Conservation (phyloP, 805 yeast genomes). For the Saccharomycopsis synnaedendra region DNA sequence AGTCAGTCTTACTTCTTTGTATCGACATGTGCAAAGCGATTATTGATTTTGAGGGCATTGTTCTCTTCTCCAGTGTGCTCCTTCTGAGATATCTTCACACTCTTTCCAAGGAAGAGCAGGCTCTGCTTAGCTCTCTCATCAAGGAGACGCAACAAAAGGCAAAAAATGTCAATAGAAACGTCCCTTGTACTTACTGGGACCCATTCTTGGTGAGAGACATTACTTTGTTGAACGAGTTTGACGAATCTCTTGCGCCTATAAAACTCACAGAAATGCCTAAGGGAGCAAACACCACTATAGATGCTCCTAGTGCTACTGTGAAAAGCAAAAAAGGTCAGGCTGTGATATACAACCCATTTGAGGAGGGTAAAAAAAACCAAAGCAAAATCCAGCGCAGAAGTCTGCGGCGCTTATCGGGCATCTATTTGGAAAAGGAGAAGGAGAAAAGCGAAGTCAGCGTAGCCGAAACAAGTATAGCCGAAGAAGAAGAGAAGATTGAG, state of each 20-base stretch:
- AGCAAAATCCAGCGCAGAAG: slow-evolving; percentile 9
- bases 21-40: slow-evolving; percentile 42
- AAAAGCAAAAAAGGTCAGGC: not conserved
- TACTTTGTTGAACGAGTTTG: slow-evolving; percentile 22
- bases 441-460: slow-evolving; percentile 15
- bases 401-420: slow-evolving; percentile 5
- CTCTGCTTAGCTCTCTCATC: slow-evolving; percentile 26
- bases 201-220: slow-evolving; percentile 48
- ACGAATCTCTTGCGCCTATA: slow-evolving; percentile 14
- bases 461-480: slow-evolving; percentile 3
- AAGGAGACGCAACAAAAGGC: slow-evolving; percentile 21
- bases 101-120: slow-evolving; percentile 49
- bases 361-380: slow-evolving; percentile 11
- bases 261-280: slow-evolving; percentile 13
- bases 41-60: slow-evolving; percentile 31
- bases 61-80: slow-evolving; percentile 40
- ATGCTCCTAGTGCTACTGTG: not conserved
- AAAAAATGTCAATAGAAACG: slow-evolving; percentile 18
- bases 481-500: slow-evolving; percentile 11
- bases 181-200: slow-evolving; percentile 56
- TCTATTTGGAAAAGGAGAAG: slow-evolving; percentile 4
- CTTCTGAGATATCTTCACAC: slow-evolving; percentile 45
- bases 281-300: slow-evolving; percentile 12
- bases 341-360: slow-evolving; percentile 16
- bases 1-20: slow-evolving; percentile 41